These are phyloP conservation scores for Musa acuminata DNA, from an alignment of 176 grass and related monocot genomes.

Conservation along the genomic window DNA sequence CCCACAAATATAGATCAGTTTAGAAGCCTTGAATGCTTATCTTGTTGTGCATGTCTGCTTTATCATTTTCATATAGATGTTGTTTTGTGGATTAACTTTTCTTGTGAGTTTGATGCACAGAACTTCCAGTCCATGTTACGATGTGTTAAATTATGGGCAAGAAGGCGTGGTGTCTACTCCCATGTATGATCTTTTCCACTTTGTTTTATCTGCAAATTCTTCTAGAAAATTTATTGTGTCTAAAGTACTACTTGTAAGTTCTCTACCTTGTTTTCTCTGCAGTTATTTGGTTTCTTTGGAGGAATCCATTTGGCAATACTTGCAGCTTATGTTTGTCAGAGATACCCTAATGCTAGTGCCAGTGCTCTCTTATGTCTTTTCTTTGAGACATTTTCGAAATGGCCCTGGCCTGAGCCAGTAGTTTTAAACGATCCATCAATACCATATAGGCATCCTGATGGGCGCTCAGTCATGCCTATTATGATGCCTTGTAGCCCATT, in stretches of 20 bases:
- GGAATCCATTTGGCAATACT: constrained; percentile 63
- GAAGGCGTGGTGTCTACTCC: constrained; percentile 45
- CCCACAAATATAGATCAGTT: no score
- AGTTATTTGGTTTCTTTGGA: constrained; percentile 65
- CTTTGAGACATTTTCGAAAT: constrained; percentile 58
- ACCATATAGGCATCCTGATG: constrained; percentile 22
- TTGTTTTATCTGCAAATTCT: neutral
- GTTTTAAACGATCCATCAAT: constrained; percentile 30
- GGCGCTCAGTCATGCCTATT: constrained; percentile 49
- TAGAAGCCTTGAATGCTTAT: no score
- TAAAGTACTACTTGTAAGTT: neutral
- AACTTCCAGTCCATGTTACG: constrained; percentile 50
- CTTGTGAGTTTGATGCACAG: constrained; percentile 29
- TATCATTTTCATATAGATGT: neutral
- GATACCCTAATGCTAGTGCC: constrained; percentile 32
- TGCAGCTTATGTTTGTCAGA: constrained; percentile 52
- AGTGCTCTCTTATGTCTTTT: constrained; percentile 42
- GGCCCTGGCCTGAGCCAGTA: constrained; percentile 51
- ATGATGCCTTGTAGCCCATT: constrained; percentile 60
- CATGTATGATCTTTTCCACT: constrained; percentile 35
- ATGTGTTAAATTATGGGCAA: constrained; percentile 64
- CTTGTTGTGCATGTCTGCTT: no score
- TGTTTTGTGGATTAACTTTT: constrained; percentile 7
- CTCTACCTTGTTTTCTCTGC: constrained; percentile 13
- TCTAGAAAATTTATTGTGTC: constrained; percentile 11